phyloP scores from a whole-genome alignment of 164 flowering plant species.

The Nelumbo lutea region DNA sequence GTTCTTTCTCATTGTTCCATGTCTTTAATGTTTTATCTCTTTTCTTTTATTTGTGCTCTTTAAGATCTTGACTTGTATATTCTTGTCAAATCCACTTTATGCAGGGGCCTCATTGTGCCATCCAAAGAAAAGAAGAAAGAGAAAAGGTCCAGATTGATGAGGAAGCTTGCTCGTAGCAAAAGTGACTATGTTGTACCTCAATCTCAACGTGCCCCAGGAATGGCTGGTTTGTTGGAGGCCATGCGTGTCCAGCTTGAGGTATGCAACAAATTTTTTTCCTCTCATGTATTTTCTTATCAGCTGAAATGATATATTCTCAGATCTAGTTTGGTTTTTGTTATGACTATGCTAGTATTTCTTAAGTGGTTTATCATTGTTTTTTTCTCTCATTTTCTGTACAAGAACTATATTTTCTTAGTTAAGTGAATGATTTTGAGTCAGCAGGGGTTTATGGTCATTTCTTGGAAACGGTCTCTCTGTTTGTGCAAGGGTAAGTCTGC shows the following conservation, averaged over 20 bases:
- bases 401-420: too few relatives aligned
- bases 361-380: background rate
- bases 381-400: too few relatives aligned
- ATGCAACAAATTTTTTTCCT: constrained; percentile 5
- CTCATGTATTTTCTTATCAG: background rate
- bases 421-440: too few relatives aligned
- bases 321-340: background rate
- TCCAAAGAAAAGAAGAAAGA: constrained; percentile 89
- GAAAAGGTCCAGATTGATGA: constrained; percentile 67
- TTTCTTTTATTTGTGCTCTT: background rate
- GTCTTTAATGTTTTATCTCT: background rate
- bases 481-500: too few relatives aligned
- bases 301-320: background rate
- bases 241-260: constrained; percentile 98
- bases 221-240: constrained; percentile 81
- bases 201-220: constrained; percentile 58
- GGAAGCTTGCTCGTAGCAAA: constrained; percentile 91
- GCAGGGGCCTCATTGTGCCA: constrained; percentile 89
- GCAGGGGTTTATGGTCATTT: too few relatives aligned
- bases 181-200: constrained; percentile 44
- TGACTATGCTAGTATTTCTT: background rate
- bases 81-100: background rate
- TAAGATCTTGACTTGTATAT: background rate
- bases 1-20: background rate
- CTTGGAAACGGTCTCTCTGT: too few relatives aligned